A percentile compares a stretch with the other conserved stretches of the same genome.
Evolutionary conservation across 2,329 filamentous ascomycete species (phyloP).

Genomic region (Cytospora schulzeri): DNA sequence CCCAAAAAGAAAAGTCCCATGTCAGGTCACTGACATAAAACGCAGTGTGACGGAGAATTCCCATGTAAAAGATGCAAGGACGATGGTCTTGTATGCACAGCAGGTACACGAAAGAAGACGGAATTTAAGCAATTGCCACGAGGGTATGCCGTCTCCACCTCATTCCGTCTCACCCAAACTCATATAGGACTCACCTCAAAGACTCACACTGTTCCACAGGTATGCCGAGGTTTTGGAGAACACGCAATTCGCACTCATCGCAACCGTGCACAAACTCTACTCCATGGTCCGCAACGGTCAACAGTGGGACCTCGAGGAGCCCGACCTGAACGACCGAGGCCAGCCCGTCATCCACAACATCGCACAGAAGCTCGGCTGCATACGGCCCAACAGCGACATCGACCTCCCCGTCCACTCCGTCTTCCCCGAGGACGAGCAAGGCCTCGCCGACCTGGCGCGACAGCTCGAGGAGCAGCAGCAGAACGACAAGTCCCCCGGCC

Average conservation of each 20-base stretch:
- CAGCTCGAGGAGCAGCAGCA: constrained; percentile 54
- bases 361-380: constrained; percentile 64
- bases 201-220: constrained; percentile 38
- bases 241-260: constrained; percentile 65
- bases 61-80: constrained; percentile 69
- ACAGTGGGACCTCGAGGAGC: constrained; percentile 63
- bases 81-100: constrained; percentile 65
- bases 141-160: constrained; percentile 48
- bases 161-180: neutral
- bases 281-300: constrained; percentile 62
- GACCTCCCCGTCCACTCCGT: constrained; percentile 59
- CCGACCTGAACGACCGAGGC: constrained; percentile 63
- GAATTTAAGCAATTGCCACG: constrained; percentile 67
- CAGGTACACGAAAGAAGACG: constrained; percentile 66
- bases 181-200: neutral
- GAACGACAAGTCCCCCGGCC: constrained; percentile 40
- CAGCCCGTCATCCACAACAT: constrained; percentile 68
- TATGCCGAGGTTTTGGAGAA: constrained; percentile 68
- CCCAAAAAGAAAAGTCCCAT: too few species aligned
- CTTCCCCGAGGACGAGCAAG: constrained; percentile 64
- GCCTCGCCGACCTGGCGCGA: constrained; percentile 57
- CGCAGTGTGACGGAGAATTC: constrained; percentile 66
- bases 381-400: constrained; percentile 63
- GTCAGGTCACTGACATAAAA: constrained; percentile 23
- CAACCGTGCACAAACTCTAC: constrained; percentile 67